Evolutionary conservation across 202 grass and related monocot genomes (phyloP).

Genomic region (Digitaria exilis): DNA sequence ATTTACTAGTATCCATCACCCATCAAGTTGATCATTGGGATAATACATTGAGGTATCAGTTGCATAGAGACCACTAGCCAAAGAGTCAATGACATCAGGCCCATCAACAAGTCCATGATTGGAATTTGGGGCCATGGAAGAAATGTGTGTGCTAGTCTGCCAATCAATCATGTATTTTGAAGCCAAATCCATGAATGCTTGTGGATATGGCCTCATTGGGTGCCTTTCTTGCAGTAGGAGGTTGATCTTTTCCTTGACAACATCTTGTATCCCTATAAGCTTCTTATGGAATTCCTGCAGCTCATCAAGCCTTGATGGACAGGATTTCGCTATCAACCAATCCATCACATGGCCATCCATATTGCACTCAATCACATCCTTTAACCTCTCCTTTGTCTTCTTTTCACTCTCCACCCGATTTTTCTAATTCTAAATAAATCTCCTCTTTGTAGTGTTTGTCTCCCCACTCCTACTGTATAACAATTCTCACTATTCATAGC

Average conservation of each 20-base stretch:
- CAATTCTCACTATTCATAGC: background rate
- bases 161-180: background rate
- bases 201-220: background rate
- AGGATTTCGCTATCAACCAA: background rate
- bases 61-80: background rate
- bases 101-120: background rate
- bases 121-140: too few species aligned
- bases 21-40: background rate
- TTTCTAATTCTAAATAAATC: background rate
- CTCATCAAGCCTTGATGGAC: background rate
- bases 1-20: background rate
- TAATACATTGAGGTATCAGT: background rate
- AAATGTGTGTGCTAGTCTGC: background rate
- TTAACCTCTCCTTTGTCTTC: background rate
- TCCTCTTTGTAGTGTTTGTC: background rate
- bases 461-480: background rate
- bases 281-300: background rate
- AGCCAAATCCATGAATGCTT: background rate
- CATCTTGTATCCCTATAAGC: background rate
- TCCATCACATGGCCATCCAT: background rate
- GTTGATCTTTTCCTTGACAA: background rate
- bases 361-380: background rate
- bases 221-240: background rate
- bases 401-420: background rate
- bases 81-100: background rate